phyloP scores from a whole-genome alignment of 176 grass and related monocot genomes.

The Typha latifolia region DNA sequence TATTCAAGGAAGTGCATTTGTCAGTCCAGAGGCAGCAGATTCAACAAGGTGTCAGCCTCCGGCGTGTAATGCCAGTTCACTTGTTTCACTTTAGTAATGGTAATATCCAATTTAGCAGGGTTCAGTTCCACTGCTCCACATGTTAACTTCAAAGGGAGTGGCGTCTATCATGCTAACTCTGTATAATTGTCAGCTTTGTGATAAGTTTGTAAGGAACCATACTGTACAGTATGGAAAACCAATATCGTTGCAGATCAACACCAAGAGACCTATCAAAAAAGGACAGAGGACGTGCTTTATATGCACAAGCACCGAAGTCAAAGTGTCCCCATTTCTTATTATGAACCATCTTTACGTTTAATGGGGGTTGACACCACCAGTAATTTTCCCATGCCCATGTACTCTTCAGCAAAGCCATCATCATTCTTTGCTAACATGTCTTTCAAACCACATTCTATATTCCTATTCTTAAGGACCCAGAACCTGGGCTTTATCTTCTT shows the following conservation, averaged over 20 bases:
- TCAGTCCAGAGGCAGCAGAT: background rate
- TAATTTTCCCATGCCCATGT: constrained; percentile 36
- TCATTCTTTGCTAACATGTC: constrained; percentile 77
- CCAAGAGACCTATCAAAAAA: background rate
- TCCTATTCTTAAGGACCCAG: constrained; percentile 41
- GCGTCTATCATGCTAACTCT: background rate
- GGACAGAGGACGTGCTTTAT: background rate
- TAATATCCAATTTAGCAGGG: background rate
- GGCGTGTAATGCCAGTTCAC: too few species aligned
- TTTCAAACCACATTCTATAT: constrained; percentile 56
- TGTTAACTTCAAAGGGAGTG: background rate
- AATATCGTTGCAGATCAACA: background rate
- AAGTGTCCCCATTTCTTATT: background rate
- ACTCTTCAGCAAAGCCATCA: constrained; percentile 69
- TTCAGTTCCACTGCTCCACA: background rate
- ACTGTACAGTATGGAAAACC: background rate
- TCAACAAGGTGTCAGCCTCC: too few species aligned
- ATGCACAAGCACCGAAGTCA: background rate
- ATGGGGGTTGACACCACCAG: constrained; percentile 16
- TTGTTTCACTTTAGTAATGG: too few species aligned
- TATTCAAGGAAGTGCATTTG: background rate
- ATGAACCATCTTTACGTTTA: constrained; percentile 5
- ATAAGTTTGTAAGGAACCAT: background rate
- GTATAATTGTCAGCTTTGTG: background rate
- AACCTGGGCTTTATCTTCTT: constrained; percentile 71